These are phyloP conservation scores for Kwoniella dendrophila DNA, from an alignment of 768 basidiomycete species.

Conservation along the genomic window DNA sequence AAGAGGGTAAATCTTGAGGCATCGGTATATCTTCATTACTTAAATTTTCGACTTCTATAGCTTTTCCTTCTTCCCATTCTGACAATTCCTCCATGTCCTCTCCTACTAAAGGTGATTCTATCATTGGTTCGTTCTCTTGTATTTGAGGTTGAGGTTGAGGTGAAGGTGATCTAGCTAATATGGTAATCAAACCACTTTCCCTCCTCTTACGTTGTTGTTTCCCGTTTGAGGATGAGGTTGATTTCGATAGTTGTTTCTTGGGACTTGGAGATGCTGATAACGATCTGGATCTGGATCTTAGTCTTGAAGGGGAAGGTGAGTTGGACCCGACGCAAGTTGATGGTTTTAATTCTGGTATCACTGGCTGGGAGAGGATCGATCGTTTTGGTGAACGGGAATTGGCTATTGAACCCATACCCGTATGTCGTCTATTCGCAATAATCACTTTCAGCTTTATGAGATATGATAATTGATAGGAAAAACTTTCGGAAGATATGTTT, in stretches of 20 bases:
- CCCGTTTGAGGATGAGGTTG: not conserved
- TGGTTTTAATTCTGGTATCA: no score
- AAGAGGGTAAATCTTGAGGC: not conserved
- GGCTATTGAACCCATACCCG: slow-evolving; percentile 16
- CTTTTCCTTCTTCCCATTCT: slow-evolving; percentile 26
- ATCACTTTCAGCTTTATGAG: not conserved
- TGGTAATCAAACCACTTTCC: slow-evolving; percentile 24
- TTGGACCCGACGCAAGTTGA: not conserved
- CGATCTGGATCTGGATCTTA: slow-evolving; percentile 5
- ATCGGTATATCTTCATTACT: slow-evolving; percentile 2
- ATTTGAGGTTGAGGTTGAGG: not conserved
- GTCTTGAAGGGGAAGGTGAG: slow-evolving; percentile 11
- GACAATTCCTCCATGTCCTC: slow-evolving; percentile 9
- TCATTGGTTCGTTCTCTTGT: no score
- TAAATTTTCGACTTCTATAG: no score
- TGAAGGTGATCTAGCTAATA: slow-evolving; percentile 11
- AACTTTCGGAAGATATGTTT: no score
- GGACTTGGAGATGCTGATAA: slow-evolving; percentile 17
- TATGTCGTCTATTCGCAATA: slow-evolving; percentile 6
- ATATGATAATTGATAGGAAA: not conserved
- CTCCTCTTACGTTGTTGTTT: slow-evolving; percentile 18
- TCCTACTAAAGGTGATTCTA: not conserved
- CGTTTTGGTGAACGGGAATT: slow-evolving; percentile 20
- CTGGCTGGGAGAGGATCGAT: not conserved
- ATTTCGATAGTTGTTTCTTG: slow-evolving; percentile 1